Percentiles rank a stretch among this genome's conserved stretches.
phyloP scores from a whole-genome alignment of 2,329 filamentous ascomycete species.

The Leptographium procerum region DNA sequence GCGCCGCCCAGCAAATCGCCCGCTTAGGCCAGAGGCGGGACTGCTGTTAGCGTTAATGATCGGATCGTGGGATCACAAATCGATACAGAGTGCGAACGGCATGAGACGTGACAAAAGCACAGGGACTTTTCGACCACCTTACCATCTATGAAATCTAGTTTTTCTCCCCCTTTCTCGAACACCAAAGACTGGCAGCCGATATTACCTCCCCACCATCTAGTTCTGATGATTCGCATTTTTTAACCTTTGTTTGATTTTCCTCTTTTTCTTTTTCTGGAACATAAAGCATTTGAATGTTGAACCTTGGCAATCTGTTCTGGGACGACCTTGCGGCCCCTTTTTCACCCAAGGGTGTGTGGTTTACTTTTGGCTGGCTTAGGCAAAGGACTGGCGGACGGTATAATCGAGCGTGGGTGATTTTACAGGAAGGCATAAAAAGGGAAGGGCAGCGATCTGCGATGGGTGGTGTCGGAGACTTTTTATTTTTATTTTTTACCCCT shows the following conservation, averaged over 20 bases:
- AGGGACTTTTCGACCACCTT: not conserved
- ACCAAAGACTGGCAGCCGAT: not conserved
- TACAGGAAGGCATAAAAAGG: slow-evolving; percentile 10
- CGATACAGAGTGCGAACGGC: not conserved
- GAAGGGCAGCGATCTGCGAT: slow-evolving; percentile 10
- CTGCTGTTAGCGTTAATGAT: not conserved
- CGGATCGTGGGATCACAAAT: not conserved
- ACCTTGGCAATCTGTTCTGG: slow-evolving; percentile 4
- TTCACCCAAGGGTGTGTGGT: slow-evolving; percentile 5
- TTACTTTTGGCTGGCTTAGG: slow-evolving; percentile 11
- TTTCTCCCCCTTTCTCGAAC: not conserved
- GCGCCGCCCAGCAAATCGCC: slow-evolving; percentile 49
- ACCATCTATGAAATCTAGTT: not conserved
- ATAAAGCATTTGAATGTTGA: slow-evolving; percentile 4
- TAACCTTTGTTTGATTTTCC: slow-evolving; percentile 2
- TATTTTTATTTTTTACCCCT: slow-evolving; percentile 6
- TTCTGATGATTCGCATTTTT: slow-evolving; percentile 11
- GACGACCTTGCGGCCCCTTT: slow-evolving; percentile 1
- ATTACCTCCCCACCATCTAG: slow-evolving; percentile 9
- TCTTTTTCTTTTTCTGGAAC: slow-evolving; percentile 5
- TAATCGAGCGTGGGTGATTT: slow-evolving; percentile 11
- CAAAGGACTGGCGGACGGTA: slow-evolving; percentile 12
- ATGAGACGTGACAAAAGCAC: not conserved
- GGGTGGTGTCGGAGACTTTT: slow-evolving; percentile 13
- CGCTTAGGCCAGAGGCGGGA: slow-evolving; percentile 28